These are phyloP conservation scores for Penstemon barbatus DNA, from an alignment of 257 asterid species.

Conservation along the genomic window DNA sequence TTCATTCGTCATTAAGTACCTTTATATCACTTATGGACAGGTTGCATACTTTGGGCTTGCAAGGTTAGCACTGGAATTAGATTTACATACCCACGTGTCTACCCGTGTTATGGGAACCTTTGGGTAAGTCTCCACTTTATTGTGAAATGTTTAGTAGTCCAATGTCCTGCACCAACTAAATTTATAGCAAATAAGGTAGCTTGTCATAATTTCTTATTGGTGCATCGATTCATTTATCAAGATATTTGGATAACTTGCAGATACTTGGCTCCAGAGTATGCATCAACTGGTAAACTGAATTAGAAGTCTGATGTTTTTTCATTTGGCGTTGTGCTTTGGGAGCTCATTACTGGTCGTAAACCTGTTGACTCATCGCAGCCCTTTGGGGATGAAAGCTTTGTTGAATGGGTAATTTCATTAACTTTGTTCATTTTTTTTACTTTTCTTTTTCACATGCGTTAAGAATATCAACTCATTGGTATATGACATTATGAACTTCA, in stretches of 20 bases:
- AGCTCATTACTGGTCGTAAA: conserved; percentile 57
- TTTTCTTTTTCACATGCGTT: background rate
- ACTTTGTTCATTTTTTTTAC: background rate
- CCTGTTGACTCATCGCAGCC: conserved; percentile 84
- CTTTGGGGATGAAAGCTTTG: conserved; percentile 83
- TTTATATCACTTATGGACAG: conserved; percentile 35
- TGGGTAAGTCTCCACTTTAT: conserved; percentile 56
- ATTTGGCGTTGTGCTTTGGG: conserved; percentile 85
- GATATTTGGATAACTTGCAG: conserved; percentile 45
- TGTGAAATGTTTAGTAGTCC: conserved; percentile 1
- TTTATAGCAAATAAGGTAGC: background rate
- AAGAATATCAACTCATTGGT: background rate
- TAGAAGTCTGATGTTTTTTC: conserved; percentile 86
- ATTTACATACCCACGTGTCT: conserved; percentile 67
- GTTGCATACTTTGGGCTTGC: conserved; percentile 96
- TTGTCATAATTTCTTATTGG: background rate
- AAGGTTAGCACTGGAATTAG: conserved; percentile 74
- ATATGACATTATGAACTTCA: background rate
- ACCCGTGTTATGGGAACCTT: conserved; percentile 96
- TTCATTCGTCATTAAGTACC: background rate
- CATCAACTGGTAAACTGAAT: conserved; percentile 82
- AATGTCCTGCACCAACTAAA: conserved; percentile 7
- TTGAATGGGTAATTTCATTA: conserved; percentile 66
- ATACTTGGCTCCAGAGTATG: conserved; percentile 91
- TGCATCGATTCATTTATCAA: conserved; percentile 23